Percentiles rank a stretch among this genome's conserved stretches.
Conservation (phyloP, 164 flowering plant species). For the Houttuynia cordata region DNA sequence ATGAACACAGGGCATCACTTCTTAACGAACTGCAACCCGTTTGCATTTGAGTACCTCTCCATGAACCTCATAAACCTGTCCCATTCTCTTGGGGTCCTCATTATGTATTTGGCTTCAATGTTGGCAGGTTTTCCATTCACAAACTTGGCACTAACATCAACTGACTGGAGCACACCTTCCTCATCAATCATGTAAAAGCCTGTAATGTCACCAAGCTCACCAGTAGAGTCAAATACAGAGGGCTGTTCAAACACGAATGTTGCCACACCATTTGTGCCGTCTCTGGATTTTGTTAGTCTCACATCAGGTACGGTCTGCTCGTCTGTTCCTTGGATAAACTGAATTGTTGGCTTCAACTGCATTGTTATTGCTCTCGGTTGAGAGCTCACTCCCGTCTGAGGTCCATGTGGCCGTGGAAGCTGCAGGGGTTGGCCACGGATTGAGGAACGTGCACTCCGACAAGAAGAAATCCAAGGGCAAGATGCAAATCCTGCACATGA, state of each 20-base stretch:
- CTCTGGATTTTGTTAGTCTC: constrained; percentile 77
- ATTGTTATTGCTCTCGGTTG: constrained; percentile 22
- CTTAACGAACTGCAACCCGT: constrained; percentile 86
- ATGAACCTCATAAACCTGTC: constrained; percentile 98
- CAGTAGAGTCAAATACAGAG: constrained; percentile 83
- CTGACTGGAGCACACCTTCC: constrained; percentile 82
- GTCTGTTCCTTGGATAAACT: constrained; percentile 90
- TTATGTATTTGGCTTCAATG: constrained; percentile 82
- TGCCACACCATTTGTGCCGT: constrained; percentile 93
- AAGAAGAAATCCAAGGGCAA: constrained; percentile 14
- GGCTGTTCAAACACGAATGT: constrained; percentile 71
- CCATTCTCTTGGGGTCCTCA: constrained; percentile 83
- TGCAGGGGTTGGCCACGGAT: constrained; percentile 48
- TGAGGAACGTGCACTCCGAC: constrained; percentile 34
- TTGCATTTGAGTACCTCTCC: constrained; percentile 84
- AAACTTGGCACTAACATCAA: constrained; percentile 82
- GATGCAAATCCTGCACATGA: constrained; percentile 31
- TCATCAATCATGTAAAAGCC: constrained; percentile 98
- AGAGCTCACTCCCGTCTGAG: constrained; percentile 10
- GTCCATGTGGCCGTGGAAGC: constrained; percentile 15
- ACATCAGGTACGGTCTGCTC: constrained; percentile 89
- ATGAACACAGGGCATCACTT: constrained; percentile 37
- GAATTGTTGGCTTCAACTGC: constrained; percentile 82
- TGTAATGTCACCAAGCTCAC: constrained; percentile 88
- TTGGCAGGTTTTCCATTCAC: constrained; percentile 83